Conservation (phyloP, 495 filamentous ascomycete species). For the Lichina pygmaea region DNA sequence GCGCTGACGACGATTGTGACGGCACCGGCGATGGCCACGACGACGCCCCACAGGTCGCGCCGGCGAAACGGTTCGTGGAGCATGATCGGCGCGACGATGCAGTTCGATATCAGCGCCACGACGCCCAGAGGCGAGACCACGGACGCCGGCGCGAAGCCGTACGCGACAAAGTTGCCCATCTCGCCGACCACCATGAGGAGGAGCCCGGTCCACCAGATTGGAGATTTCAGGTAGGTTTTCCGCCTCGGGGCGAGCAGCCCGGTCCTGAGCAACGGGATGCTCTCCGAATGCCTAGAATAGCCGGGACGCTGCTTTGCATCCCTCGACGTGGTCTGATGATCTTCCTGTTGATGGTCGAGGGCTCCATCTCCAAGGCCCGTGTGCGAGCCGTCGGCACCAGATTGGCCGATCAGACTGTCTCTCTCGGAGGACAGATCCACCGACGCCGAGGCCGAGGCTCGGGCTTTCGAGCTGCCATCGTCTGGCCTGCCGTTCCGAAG, state of each 20-base stretch:
- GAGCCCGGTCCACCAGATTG: slow-evolving; percentile 90
- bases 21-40: slow-evolving; percentile 63
- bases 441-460: neutral
- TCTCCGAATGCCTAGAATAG: neutral
- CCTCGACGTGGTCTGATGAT: neutral
- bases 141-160: slow-evolving; percentile 93
- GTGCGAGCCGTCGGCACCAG: neutral
- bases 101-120: slow-evolving; percentile 85
- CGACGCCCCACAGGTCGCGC: slow-evolving; percentile 70
- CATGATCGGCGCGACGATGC: slow-evolving; percentile 78
- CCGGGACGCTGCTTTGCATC: neutral
- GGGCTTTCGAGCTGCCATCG: neutral
- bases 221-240: slow-evolving; percentile 60
- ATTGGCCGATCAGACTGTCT: neutral
- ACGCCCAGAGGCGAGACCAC: slow-evolving; percentile 94
- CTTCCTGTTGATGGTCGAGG: neutral
- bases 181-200: slow-evolving; percentile 81
- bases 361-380: neutral
- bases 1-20: slow-evolving; percentile 85
- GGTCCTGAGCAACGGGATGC: neutral
- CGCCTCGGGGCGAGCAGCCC: neutral
- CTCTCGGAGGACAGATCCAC: neutral
- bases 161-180: slow-evolving; percentile 86
- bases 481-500: slow-evolving; percentile 15
- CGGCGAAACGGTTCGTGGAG: slow-evolving; percentile 68